Percentiles rank a stretch among this genome's conserved stretches.
phyloP scores from a whole-genome alignment of 371 early-diverging fungal species.

The Dinochytrium kinnereticum region DNA sequence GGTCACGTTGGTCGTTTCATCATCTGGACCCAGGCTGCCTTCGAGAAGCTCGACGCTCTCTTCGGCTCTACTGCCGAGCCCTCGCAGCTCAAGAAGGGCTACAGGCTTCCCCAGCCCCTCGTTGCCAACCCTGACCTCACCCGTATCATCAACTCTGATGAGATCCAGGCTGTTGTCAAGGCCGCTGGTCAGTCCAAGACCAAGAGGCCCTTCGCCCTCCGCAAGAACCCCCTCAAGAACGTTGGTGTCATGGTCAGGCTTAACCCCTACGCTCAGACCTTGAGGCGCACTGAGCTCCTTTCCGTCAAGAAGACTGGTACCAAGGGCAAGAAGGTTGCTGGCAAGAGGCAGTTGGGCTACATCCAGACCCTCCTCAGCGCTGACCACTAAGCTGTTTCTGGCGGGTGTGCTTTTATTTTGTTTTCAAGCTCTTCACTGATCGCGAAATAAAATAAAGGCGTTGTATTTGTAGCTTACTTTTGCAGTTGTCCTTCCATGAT shows the following conservation, averaged over 20 bases:
- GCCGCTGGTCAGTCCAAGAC: conserved; percentile 78
- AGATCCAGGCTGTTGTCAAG: conserved; percentile 95
- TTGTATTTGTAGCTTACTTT: too few species aligned
- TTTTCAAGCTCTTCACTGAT: too few species aligned
- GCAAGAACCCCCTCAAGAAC: conserved; percentile 98
- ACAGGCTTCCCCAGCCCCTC: conserved; percentile 86
- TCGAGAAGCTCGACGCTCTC: conserved; percentile 92
- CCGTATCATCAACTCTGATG: conserved; percentile 97
- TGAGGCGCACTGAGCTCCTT: conserved; percentile 84
- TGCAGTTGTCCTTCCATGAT: too few species aligned
- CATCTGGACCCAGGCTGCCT: conserved; percentile 99
- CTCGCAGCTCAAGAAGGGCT: conserved; percentile 92
- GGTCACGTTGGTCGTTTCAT: conserved; percentile 99
- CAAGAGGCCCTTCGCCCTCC: conserved; percentile 91
- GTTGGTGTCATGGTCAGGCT: conserved; percentile 87
- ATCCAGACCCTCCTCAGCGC: conserved; percentile 16
- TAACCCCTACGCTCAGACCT: conserved; percentile 95
- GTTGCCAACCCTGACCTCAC: conserved; percentile 95
- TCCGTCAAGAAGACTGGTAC: conserved; percentile 44
- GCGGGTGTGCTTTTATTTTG: background rate
- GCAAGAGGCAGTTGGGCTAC: conserved; percentile 39
- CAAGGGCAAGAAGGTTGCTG: conserved; percentile 36
- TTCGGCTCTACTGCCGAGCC: conserved; percentile 89
- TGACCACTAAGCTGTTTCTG: conserved; percentile 9
- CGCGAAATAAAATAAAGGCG: too few species aligned